A percentile compares a stretch with the other conserved stretches of the same genome.
These are phyloP conservation scores for Vigna radiata DNA, from an alignment of 306 rosid genomes.

Conservation along the genomic window DNA sequence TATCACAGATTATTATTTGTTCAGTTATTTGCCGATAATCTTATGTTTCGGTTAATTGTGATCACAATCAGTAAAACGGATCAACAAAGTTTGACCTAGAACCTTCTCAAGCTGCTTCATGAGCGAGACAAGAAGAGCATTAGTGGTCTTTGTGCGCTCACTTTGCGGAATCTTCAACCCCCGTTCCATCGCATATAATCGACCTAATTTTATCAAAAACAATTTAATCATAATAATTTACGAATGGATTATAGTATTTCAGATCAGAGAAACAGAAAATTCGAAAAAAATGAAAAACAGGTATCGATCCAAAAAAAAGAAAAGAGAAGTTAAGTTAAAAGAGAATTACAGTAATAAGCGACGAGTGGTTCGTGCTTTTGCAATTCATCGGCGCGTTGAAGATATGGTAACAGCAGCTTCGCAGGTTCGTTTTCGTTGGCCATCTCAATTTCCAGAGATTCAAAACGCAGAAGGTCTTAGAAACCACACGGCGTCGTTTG, in stretches of 20 bases:
- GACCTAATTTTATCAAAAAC: conserved; percentile 60
- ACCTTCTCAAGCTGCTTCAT: conserved; percentile 99
- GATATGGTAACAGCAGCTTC: conserved; percentile 93
- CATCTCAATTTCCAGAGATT: conserved; percentile 49
- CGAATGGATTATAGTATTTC: neutral
- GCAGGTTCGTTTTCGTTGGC: conserved; percentile 96
- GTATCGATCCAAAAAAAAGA: conserved; percentile 19
- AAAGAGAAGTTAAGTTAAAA: neutral
- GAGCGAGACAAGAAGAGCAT: conserved; percentile 86
- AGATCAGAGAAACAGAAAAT: neutral
- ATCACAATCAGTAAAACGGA: conserved; percentile 3
- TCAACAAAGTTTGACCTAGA: neutral
- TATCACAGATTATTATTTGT: neutral
- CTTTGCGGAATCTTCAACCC: conserved; percentile 88
- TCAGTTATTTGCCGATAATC: neutral
- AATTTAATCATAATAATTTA: neutral
- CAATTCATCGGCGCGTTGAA: conserved; percentile 99
- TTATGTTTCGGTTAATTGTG: neutral
- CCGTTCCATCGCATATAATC: conserved; percentile 96
- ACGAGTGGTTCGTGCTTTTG: conserved; percentile 98
- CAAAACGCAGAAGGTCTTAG: neutral
- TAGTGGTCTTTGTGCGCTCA: conserved; percentile 96
- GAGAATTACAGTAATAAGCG: conserved; percentile 80
- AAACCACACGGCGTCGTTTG: conserved; percentile 37
- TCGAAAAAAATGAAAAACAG: conserved; percentile 11